phyloP scores from a whole-genome alignment of 768 basidiomycete species.

The Hypholoma sublateritium region DNA sequence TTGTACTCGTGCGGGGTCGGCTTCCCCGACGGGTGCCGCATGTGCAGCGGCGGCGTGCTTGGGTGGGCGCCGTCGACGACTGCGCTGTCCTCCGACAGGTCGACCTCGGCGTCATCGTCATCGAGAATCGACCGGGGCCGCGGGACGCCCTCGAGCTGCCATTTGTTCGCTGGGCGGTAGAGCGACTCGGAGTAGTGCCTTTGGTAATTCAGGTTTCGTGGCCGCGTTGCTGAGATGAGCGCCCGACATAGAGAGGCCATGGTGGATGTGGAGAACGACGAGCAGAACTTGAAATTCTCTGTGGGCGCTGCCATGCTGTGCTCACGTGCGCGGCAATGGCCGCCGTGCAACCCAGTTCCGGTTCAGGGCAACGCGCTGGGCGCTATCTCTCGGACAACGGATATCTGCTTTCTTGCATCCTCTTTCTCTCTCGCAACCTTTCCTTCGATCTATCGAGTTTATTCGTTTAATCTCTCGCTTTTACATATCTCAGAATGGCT shows the following conservation, averaged over 20 bases:
- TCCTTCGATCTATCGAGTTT: constrained; percentile 1
- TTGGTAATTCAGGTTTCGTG: too few species aligned
- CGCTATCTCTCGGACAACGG: neutral
- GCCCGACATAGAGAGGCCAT: constrained; percentile 22
- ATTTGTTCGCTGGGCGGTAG: constrained; percentile 28
- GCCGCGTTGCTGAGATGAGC: constrained; percentile 18
- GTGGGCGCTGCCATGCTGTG: neutral
- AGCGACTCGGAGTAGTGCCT: constrained; percentile 7
- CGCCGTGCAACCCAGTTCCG: constrained; percentile 2
- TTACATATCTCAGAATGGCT: constrained; percentile 50
- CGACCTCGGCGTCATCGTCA: constrained; percentile 43
- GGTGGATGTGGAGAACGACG: constrained; percentile 4
- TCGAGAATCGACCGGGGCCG: constrained; percentile 46
- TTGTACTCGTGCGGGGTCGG: constrained; percentile 50
- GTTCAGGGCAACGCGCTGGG: neutral
- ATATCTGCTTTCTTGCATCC: constrained; percentile 3
- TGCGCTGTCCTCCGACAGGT: constrained; percentile 53
- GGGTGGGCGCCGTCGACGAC: constrained; percentile 42
- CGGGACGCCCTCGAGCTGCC: constrained; percentile 38
- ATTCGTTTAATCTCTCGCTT: neutral
- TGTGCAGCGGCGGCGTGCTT: constrained; percentile 34
- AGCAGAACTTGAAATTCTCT: neutral
- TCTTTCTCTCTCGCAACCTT: constrained; percentile 11
- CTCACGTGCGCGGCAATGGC: constrained; percentile 22
- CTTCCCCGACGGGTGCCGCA: constrained; percentile 35